These are phyloP conservation scores for Brachypodium distachyon DNA, from an alignment of 202 grass and related monocot genomes.

Conservation along the genomic window DNA sequence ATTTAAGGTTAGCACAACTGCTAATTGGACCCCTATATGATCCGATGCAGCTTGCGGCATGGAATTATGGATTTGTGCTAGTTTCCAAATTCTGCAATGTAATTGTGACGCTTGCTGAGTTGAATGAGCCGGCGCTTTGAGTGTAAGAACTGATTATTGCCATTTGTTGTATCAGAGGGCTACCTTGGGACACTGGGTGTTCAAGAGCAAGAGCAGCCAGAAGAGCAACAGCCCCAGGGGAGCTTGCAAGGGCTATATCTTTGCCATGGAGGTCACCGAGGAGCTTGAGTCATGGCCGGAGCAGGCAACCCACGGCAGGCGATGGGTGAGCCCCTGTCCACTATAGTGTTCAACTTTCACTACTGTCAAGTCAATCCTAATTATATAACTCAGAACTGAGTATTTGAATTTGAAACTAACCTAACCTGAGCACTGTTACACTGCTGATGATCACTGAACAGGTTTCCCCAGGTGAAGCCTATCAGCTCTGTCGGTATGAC, in stretches of 20 bases:
- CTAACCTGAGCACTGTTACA: background rate
- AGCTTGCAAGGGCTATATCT: slow-evolving; percentile 84
- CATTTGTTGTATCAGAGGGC: slow-evolving; percentile 32
- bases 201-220: slow-evolving; percentile 90
- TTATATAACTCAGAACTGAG: background rate
- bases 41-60: background rate
- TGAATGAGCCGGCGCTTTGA: background rate
- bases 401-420: slow-evolving; percentile 4
- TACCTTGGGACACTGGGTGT: slow-evolving; percentile 59
- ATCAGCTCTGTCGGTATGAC: slow-evolving; percentile 38
- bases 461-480: slow-evolving; percentile 32
- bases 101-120: background rate
- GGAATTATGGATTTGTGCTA: background rate
- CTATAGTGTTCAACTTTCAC: background rate
- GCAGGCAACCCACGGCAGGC: slow-evolving; percentile 58
- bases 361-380: background rate
- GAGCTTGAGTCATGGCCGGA: slow-evolving; percentile 73
- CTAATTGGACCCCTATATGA: background rate
- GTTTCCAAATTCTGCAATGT: background rate
- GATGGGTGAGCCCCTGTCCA: slow-evolving; percentile 35
- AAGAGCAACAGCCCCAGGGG: slow-evolving; percentile 43
- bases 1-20: background rate
- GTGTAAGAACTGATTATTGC: background rate
- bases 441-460: background rate
- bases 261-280: slow-evolving; percentile 72